Evolutionary conservation across 805 yeast species (phyloP), one percentile per base, ranked within the genome.

Genomic region (Ogataea naganishii): DNA sequence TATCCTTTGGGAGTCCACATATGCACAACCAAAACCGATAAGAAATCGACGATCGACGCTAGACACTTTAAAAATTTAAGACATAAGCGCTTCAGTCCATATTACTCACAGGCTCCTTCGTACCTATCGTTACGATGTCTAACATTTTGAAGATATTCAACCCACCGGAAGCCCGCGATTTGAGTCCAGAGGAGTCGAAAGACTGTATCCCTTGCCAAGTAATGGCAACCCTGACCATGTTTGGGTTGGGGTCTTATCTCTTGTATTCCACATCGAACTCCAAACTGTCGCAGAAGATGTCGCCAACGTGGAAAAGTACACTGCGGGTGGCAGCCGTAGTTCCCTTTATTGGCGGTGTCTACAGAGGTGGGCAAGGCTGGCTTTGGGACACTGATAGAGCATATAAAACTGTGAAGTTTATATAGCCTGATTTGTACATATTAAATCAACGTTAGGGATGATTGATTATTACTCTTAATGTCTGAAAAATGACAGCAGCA

Each of bases 131-230:
- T n/a, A n/a, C n/a, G n/a, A n/a, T n/a, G n/a, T 68, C 77, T 11
- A 75, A 75, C 44, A 72, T 76, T 7, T 39, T 62, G 6, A 56
- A 64, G n/a, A 59, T 75, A 2, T 67, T 76, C 47, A 64, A 62
- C 36, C 74, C 75, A 2, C 67, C 72, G 3, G 55, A 62, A 6
- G 39, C 66, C 8, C 51, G 69, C 16, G 64, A 57, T 29, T 44
- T 68, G 10, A 43, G 58, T 1, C 46, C 46, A 3, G 65, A 64
- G 15, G 68, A 64, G 35, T 62, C 62, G 29, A 59, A 59, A 35
- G 76, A 69, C 39, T 82, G 94, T 45, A 40, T 77, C 2, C 74
- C 80, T 3, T 82, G 94, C 44, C 80, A 80, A 36, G 49, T 74
- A 1, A 70, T 79, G 60, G 79, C 80, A 26, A 64, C 84, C 1